These are phyloP conservation scores for Pugionium dolabratum DNA, from an alignment of 345 rosid genomes.

Conservation along the genomic window DNA sequence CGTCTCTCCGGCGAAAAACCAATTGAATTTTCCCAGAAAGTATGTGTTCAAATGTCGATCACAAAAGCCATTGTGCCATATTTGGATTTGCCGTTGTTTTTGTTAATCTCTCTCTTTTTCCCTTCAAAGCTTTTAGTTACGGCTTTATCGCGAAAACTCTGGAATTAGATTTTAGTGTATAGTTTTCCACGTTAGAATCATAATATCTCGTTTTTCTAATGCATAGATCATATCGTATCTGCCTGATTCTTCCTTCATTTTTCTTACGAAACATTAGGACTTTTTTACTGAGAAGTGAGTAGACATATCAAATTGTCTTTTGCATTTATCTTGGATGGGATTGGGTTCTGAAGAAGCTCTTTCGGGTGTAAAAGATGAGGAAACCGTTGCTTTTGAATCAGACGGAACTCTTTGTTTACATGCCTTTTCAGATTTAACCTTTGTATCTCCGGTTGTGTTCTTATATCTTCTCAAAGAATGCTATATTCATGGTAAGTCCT, in stretches of 20 bases:
- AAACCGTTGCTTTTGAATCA: conserved; percentile 26
- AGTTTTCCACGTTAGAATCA: too few species aligned
- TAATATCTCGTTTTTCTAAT: too few species aligned
- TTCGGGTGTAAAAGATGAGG: conserved; percentile 20
- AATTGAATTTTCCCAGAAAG: background rate
- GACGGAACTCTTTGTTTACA: conserved; percentile 50
- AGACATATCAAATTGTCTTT: conserved; percentile 9
- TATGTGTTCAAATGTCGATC: background rate
- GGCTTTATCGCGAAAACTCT: background rate
- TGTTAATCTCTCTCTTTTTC: too few species aligned
- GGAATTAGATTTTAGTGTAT: background rate
- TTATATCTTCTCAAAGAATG: conserved; percentile 77
- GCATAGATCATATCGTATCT: background rate
- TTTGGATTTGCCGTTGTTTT: background rate
- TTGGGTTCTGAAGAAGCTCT: conserved; percentile 44
- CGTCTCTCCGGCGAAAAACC: conserved; percentile 8
- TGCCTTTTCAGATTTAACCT: conserved; percentile 60
- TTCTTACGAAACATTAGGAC: conserved; percentile 8
- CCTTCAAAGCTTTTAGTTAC: background rate
- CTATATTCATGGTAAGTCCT: conserved; percentile 57
- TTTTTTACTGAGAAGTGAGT: background rate
- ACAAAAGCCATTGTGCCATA: background rate
- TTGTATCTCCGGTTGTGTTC: conserved; percentile 71
- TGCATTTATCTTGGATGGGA: conserved; percentile 44
- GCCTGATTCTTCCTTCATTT: background rate